Percentiles rank a stretch among this genome's conserved stretches.
phyloP scores from a whole-genome alignment of 2,329 filamentous ascomycete genomes.

The Clarireedia homoeocarpa region DNA sequence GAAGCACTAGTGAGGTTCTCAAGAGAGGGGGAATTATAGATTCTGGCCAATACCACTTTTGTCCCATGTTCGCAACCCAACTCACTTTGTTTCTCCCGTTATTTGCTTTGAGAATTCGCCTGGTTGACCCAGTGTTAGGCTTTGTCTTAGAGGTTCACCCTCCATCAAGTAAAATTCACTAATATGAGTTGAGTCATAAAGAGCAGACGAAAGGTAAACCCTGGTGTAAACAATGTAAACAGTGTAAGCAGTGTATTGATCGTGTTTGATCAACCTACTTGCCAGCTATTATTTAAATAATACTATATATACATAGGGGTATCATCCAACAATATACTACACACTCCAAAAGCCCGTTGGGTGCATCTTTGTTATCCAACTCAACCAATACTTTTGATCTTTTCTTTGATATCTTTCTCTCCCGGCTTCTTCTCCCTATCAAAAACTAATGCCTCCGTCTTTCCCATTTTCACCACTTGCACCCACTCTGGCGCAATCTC shows the following conservation, averaged over 20 bases:
- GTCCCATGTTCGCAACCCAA: not conserved
- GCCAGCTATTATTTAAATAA: not conserved
- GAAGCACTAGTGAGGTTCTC: not conserved
- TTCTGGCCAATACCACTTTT: too few species aligned
- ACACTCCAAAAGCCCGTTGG: not conserved
- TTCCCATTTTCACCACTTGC: conserved; percentile 37
- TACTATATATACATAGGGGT: conserved; percentile 2
- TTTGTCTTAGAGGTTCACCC: too few species aligned
- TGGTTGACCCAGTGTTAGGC: too few species aligned
- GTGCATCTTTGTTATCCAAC: not conserved
- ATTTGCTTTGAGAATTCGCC: too few species aligned
- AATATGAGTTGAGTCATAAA: not conserved
- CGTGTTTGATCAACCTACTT: not conserved
- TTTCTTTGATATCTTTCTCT: conserved; percentile 23
- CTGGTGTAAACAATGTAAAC: not conserved
- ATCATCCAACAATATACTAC: not conserved
- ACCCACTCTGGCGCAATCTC: conserved; percentile 43
- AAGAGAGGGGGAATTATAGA: not conserved
- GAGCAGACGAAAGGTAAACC: not conserved
- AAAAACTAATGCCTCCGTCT: conserved; percentile 38
- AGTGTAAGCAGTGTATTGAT: not conserved
- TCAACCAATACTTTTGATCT: conserved; percentile 16
- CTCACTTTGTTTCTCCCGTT: too few species aligned
- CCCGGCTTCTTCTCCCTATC: conserved; percentile 28
- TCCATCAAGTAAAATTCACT: too few species aligned